Percentiles rank a stretch among this genome's conserved stretches.
Conservation (phyloP, 164 flowering plant species). For the Kalanchoe fedtschenkoi region DNA sequence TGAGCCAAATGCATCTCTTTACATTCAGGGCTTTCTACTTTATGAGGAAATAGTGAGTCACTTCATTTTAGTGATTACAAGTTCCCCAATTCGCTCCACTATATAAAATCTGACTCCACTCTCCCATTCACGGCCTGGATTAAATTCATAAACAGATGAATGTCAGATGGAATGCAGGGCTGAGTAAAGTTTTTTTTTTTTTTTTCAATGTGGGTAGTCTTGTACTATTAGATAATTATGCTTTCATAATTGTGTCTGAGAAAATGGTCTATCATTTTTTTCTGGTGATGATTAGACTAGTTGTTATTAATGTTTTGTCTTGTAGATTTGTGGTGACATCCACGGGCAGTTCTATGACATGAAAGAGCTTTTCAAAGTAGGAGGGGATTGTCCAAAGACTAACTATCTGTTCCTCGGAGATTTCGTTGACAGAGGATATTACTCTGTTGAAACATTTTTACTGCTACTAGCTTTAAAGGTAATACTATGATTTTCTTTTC, state of each 20-base stretch:
- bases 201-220: no score
- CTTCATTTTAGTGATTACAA: no score
- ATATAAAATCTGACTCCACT: no score
- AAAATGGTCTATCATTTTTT: not conserved
- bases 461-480: slow-evolving; percentile 96
- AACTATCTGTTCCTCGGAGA: slow-evolving; percentile 96
- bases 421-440: slow-evolving; percentile 95
- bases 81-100: no score
- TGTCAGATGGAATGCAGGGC: no score
- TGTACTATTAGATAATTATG: not conserved
- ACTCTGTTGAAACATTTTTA: slow-evolving; percentile 93
- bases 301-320: not conserved
- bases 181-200: no score
- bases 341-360: slow-evolving; percentile 97
- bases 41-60: no score
- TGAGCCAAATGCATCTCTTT: no score
- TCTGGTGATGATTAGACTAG: not conserved
- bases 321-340: slow-evolving; percentile 92
- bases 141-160: no score
- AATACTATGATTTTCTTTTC: not conserved
- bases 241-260: not conserved
- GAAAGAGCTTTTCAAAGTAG: slow-evolving; percentile 98
- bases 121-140: no score
- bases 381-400: slow-evolving; percentile 98
- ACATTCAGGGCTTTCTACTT: no score